A percentile compares a stretch with the other conserved stretches of the same genome.
phyloP scores from a whole-genome alignment of 1,284 basidiomycete genomes.

The Trametes sp. region DNA sequence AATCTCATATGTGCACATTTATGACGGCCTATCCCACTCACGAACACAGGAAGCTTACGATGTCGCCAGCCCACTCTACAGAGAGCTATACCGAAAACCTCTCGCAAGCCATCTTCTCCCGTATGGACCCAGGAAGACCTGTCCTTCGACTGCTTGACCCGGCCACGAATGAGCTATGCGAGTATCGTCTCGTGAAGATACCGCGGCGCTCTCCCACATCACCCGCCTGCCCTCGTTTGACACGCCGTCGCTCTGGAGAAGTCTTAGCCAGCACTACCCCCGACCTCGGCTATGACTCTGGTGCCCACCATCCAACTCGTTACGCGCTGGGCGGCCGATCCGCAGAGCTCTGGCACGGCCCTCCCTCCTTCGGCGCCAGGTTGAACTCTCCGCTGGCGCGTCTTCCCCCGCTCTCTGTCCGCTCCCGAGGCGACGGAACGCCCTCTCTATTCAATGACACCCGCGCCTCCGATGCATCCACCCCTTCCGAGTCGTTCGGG shows the following conservation, averaged over 20 bases:
- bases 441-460: conserved; percentile 28
- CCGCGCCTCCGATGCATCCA: conserved; percentile 19
- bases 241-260: background rate
- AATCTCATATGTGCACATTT: background rate
- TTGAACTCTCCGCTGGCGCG: conserved; percentile 1
- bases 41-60: background rate
- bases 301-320: background rate
- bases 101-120: conserved; percentile 22
- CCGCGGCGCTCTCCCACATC: background rate
- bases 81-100: conserved; percentile 6
- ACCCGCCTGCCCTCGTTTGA: background rate
- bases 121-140: conserved; percentile 13
- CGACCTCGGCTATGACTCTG: background rate
- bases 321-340: background rate
- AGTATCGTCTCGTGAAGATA: conserved; percentile 25
- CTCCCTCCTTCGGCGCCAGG: background rate
- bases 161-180: conserved; percentile 17
- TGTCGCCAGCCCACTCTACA: background rate
- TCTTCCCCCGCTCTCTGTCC: conserved; percentile 11
- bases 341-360: background rate
- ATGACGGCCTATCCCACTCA: background rate
- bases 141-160: conserved; percentile 28
- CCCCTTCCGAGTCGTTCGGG: conserved; percentile 17
- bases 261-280: background rate
- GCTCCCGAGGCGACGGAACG: conserved; percentile 20